Percentiles rank a stretch among this genome's conserved stretches.
Evolutionary conservation across 1,139 yeast genomes (phyloP).

Genomic region (Meyerozyma sp.): DNA sequence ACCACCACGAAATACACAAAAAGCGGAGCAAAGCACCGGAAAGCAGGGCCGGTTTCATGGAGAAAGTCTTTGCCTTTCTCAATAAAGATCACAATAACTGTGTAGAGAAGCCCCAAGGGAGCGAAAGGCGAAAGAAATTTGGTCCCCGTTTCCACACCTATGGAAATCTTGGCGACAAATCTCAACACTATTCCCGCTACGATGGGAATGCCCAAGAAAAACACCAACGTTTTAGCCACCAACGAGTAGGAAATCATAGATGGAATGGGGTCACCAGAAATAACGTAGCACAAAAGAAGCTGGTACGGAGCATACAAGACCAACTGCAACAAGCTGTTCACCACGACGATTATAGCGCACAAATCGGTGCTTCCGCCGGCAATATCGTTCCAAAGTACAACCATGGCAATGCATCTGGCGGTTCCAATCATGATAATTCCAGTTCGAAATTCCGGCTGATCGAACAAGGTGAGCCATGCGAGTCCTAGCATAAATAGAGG

Average conservation of each 20-base stretch:
- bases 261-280: constrained; percentile 19
- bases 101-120: constrained; percentile 47
- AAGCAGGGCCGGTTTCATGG: constrained; percentile 44
- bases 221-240: constrained; percentile 49
- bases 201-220: constrained; percentile 53
- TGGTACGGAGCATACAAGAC: constrained; percentile 53
- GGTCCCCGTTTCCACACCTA: constrained; percentile 24
- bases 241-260: constrained; percentile 10
- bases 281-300: constrained; percentile 40
- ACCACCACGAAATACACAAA: constrained; percentile 42
- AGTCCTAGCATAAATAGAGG: constrained; percentile 56
- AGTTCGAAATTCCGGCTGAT: constrained; percentile 42
- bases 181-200: constrained; percentile 31
- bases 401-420: constrained; percentile 65
- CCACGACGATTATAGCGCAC: constrained; percentile 49
- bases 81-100: constrained; percentile 49
- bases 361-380: constrained; percentile 48
- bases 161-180: constrained; percentile 5
- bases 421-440: constrained; percentile 58
- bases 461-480: constrained; percentile 51
- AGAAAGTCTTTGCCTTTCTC: constrained; percentile 49
- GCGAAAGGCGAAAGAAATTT: constrained; percentile 47
- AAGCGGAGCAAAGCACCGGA: constrained; percentile 50
- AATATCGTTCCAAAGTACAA: constrained; percentile 54
- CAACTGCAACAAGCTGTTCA: constrained; percentile 50